Conservation (phyloP, 495 filamentous ascomycete species). For the Aspergillus funiculosus region DNA sequence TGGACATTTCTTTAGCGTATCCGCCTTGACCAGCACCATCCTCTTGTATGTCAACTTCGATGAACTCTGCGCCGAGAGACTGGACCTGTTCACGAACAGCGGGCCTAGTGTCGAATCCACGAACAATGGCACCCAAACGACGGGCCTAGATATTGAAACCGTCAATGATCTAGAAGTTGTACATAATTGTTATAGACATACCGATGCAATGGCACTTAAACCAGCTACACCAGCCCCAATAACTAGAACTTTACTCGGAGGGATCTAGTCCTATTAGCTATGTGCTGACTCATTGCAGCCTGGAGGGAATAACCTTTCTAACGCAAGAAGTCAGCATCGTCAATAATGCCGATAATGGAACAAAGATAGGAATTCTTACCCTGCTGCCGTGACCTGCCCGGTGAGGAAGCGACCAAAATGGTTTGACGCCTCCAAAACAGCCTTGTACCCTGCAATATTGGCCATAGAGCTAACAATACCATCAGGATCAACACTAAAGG, state of each 20-base stretch:
- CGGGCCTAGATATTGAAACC: constrained; percentile 41
- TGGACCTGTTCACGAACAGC: constrained; percentile 79
- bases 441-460: constrained; percentile 84
- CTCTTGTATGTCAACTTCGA: constrained; percentile 78
- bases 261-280: constrained; percentile 49
- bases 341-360: too few species aligned
- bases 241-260: constrained; percentile 74
- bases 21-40: constrained; percentile 76
- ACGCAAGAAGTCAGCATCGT: constrained; percentile 5
- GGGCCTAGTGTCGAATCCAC: constrained; percentile 74
- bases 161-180: background rate
- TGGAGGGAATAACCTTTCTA: constrained; percentile 16
- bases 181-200: constrained; percentile 11
- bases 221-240: constrained; percentile 81
- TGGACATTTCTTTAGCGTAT: constrained; percentile 84
- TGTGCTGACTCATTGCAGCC: background rate
- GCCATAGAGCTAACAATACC: constrained; percentile 58
- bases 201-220: constrained; percentile 70
- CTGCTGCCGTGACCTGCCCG: constrained; percentile 77
- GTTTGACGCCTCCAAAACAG: constrained; percentile 75
- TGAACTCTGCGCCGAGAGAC: constrained; percentile 75
- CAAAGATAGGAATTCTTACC: constrained; percentile 23
- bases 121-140: constrained; percentile 75
- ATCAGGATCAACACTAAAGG: background rate
- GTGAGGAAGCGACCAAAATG: constrained; percentile 77